Conservation (phyloP, 163 green algal species). For the Chloroidium sp. region DNA sequence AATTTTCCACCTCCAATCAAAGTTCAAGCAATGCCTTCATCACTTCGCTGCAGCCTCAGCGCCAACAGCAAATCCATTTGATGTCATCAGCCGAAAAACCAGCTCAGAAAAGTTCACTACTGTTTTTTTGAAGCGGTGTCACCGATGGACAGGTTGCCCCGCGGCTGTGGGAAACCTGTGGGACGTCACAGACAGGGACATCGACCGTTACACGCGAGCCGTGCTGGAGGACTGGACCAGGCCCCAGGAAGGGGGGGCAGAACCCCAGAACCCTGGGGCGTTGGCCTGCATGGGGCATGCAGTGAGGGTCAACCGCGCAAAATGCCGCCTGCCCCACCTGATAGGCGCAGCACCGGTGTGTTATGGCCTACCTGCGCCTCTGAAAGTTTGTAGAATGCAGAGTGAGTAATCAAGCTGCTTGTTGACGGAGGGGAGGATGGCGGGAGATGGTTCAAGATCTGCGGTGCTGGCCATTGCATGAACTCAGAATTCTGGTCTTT, state of each 20-base stretch:
- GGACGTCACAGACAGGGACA: constrained; percentile 95
- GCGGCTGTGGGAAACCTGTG: constrained; percentile 85
- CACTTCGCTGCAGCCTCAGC: no score
- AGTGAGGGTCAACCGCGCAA: constrained; percentile 24
- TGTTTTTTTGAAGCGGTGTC: not conserved
- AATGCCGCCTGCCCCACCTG: constrained; percentile 68
- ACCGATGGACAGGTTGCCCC: constrained; percentile 55
- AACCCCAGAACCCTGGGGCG: not conserved
- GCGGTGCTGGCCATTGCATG: no score
- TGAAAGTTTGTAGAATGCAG: constrained; percentile 3
- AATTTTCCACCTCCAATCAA: no score
- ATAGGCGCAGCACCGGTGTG: constrained; percentile 82
- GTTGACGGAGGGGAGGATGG: no score
- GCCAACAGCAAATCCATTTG: no score
- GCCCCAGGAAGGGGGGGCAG: not conserved
- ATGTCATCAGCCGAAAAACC: no score
- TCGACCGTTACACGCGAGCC: constrained; percentile 68
- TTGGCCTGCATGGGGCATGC: constrained; percentile 24
- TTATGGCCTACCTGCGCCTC: constrained; percentile 71
- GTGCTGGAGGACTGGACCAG: constrained; percentile 50
- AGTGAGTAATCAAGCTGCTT: no score
- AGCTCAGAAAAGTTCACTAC: no score
- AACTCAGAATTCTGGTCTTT: no score
- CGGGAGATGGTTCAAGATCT: no score
- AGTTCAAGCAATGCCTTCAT: no score